These are phyloP conservation scores for Globisporangium irregulare DNA, from an alignment of 352 stramenopile genomes.

Conservation along the genomic window DNA sequence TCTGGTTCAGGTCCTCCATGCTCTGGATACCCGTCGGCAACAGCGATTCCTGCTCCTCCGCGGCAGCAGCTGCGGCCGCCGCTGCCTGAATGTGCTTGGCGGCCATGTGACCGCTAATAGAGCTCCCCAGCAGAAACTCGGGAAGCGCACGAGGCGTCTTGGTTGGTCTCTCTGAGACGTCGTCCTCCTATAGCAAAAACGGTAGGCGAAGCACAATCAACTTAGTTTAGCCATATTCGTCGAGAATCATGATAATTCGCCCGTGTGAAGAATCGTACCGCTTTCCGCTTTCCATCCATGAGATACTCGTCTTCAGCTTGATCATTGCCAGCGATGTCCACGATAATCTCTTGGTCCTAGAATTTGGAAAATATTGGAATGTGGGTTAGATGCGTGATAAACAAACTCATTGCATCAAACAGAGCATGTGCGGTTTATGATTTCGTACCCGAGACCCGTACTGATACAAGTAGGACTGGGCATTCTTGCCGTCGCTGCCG, in stretches of 20 bases:
- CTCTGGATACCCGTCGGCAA: constrained; percentile 41
- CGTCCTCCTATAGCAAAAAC: constrained; percentile 38
- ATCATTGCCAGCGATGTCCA: constrained; percentile 79
- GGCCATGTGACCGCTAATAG: constrained; percentile 84
- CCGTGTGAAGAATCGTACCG: constrained; percentile 20
- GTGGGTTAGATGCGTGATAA: not conserved
- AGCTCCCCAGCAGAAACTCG: constrained; percentile 80
- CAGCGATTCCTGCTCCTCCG: constrained; percentile 30
- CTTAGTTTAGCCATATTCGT: not conserved
- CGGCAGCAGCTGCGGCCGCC: constrained; percentile 19
- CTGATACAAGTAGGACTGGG: constrained; percentile 80
- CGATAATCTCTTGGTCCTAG: constrained; percentile 81
- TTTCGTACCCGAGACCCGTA: constrained; percentile 54
- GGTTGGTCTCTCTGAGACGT: constrained; percentile 42
- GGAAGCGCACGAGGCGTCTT: constrained; percentile 67
- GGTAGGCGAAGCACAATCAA: not conserved
- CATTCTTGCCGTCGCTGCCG: constrained; percentile 57
- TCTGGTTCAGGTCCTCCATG: constrained; percentile 54
- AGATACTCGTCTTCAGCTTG: constrained; percentile 81
- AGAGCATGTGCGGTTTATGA: not conserved
- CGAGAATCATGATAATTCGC: not conserved
- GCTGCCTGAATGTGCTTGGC: constrained; percentile 69
- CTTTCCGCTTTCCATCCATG: constrained; percentile 66
- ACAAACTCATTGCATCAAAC: not conserved
- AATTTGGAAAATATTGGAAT: too few relatives aligned